Conservation (phyloP, 106 monocot species). For the Apostasia ramifera region DNA sequence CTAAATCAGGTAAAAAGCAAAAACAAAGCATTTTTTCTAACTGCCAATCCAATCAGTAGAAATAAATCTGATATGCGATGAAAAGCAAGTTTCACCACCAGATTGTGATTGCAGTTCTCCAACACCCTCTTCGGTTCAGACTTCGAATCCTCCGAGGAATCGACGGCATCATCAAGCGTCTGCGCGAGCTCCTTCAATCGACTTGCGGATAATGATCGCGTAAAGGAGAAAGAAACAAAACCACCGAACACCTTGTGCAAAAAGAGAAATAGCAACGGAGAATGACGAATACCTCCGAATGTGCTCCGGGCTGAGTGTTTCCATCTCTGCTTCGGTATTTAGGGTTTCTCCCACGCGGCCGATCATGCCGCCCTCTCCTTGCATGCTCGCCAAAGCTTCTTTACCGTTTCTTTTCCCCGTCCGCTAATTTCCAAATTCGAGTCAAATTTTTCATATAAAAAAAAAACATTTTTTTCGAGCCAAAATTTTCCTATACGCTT, state of each 20-base stretch:
- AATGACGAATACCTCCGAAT: constrained; percentile 18
- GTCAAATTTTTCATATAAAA: too few relatives aligned
- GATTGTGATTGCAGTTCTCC: constrained; percentile 12
- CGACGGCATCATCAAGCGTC: not conserved
- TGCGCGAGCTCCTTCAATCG: constrained; percentile 24
- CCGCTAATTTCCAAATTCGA: not conserved
- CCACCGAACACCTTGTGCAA: too few relatives aligned
- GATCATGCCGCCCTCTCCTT: constrained; percentile 1
- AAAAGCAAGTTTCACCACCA: constrained; percentile 13
- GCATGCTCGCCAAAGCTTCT: not conserved
- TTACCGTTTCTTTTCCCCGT: not conserved
- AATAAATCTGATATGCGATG: not conserved
- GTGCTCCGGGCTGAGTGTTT: constrained; percentile 9
- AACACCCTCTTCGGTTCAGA: constrained; percentile 11
- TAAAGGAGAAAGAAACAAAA: not conserved
- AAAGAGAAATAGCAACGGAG: not conserved
- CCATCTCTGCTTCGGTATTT: constrained; percentile 2
- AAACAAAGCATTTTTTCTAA: constrained; percentile 6
- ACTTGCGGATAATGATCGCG: constrained; percentile 9
- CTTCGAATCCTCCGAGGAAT: constrained; percentile 2
- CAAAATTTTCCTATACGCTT: too few relatives aligned
- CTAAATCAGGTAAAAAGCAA: constrained; percentile 19
- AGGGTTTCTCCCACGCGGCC: constrained; percentile 25
- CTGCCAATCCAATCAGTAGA: constrained; percentile 4
- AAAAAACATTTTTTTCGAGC: too few relatives aligned